Percentiles rank a stretch among this genome's conserved stretches.
Evolutionary conservation across 1,284 basidiomycete species (phyloP).

Genomic region (Leccinum fuscescens): DNA sequence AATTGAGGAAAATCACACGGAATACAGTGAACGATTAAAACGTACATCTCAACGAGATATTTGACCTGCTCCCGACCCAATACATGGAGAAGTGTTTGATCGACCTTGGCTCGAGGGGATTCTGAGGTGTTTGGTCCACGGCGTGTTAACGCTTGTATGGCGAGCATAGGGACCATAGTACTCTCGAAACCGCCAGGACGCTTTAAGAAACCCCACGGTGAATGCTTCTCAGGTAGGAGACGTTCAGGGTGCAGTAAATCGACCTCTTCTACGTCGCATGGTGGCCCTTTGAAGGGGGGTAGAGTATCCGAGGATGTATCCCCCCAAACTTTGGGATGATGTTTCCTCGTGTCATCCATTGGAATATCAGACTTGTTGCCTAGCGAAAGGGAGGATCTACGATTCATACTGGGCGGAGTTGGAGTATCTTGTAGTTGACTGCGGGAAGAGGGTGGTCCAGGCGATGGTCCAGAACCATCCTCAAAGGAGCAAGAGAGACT

Average conservation of each 20-base stretch:
- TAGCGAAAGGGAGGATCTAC: slow-evolving; percentile 26
- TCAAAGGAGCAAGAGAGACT: slow-evolving; percentile 41
- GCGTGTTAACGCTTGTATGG: slow-evolving; percentile 38
- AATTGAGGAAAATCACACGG: neutral
- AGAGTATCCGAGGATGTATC: slow-evolving; percentile 18
- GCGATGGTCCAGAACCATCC: slow-evolving; percentile 19
- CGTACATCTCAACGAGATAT: slow-evolving; percentile 40
- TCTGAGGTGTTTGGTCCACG: slow-evolving; percentile 21
- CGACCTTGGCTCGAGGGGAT: slow-evolving; percentile 31
- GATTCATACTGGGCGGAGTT: slow-evolving; percentile 21
- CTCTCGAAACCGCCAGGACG: slow-evolving; percentile 38
- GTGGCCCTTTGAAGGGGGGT: slow-evolving; percentile 21
- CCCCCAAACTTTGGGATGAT: slow-evolving; percentile 23
- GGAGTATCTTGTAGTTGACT: slow-evolving; percentile 18
- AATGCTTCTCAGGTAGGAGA: slow-evolving; percentile 32
- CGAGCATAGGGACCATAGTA: slow-evolving; percentile 41
- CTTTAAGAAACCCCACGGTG: slow-evolving; percentile 39
- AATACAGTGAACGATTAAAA: slow-evolving; percentile 1
- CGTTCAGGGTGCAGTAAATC: slow-evolving; percentile 32
- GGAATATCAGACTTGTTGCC: slow-evolving; percentile 24
- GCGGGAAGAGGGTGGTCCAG: slow-evolving; percentile 17
- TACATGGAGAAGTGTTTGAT: slow-evolving; percentile 35
- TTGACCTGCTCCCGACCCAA: slow-evolving; percentile 36
- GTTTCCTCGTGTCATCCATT: slow-evolving; percentile 25
- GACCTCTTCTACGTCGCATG: slow-evolving; percentile 25